Percentiles rank a stretch among this genome's conserved stretches.
Conservation (phyloP, 345 rosid species). For the Syzygium aqueum region DNA sequence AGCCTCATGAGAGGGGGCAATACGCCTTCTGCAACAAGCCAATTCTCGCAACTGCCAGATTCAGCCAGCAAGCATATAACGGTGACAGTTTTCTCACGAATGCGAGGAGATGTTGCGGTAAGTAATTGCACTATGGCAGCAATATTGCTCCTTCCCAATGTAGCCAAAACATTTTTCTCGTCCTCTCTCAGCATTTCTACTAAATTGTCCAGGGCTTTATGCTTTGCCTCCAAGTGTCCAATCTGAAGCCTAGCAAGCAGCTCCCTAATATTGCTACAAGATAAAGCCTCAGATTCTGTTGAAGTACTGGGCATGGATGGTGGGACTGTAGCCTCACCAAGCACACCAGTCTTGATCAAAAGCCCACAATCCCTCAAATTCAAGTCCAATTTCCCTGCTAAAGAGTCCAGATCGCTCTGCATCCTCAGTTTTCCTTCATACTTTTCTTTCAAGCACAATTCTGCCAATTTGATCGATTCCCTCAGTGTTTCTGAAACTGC, state of each 20-base stretch:
- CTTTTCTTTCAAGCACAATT: slow-evolving; percentile 50
- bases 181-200: slow-evolving; percentile 85
- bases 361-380: slow-evolving; percentile 79
- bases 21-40: slow-evolving; percentile 83
- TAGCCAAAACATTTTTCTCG: slow-evolving; percentile 53
- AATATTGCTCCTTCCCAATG: slow-evolving; percentile 58
- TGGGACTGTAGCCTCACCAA: slow-evolving; percentile 63
- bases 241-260: slow-evolving; percentile 91
- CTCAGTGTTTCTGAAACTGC: slow-evolving; percentile 53
- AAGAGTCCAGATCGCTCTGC: slow-evolving; percentile 94
- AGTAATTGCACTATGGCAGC: slow-evolving; percentile 72
- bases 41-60: slow-evolving; percentile 63
- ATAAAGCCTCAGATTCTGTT: slow-evolving; percentile 21
- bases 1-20: slow-evolving; percentile 81
- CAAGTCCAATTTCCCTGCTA: slow-evolving; percentile 72
- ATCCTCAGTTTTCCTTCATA: slow-evolving; percentile 81
- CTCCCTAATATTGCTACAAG: slow-evolving; percentile 45
- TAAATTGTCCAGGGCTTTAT: slow-evolving; percentile 65
- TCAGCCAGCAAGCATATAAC: slow-evolving; percentile 72
- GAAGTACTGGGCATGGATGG: slow-evolving; percentile 15
- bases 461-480: slow-evolving; percentile 25
- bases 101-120: slow-evolving; percentile 65
- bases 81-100: slow-evolving; percentile 65
- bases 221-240: slow-evolving; percentile 91
- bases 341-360: slow-evolving; percentile 86